Base-by-base conservation (phyloP, 23 red algal species). In the Gracilaria vermiculophylla region DNA sequence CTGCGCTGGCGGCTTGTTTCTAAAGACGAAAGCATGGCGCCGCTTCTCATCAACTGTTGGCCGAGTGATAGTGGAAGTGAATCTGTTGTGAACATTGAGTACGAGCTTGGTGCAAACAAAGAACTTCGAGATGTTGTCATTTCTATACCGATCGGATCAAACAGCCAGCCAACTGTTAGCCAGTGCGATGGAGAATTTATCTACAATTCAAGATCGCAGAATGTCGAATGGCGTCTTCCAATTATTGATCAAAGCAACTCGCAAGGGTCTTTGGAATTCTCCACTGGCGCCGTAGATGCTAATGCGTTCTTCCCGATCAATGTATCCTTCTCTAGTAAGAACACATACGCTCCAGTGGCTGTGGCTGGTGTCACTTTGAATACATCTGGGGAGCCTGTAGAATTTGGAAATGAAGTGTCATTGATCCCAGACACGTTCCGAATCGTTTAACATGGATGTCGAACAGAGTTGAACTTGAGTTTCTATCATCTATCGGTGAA, bases 31-130 rank as follows among this genome's bases (percentile, higher is more conserved):
- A 62, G 52, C 31, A 70, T 86, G 79, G 81, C 94, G 35, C 97
- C 97, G 23, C 73, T 99, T 43, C 55, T 88, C 53, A 87, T 99
- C 45, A 99, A 84, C 76, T 99, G 97, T 71, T 99, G 97, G 97
- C 97, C 97, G 23, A 89, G 77, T 53, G 92, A 94, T 43, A 92
- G 60, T 49, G 91, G 89, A 5, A 58, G 80, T 55, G 97, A 99
- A 29, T 92, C 86, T 50, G 54, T 82, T 21, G 93, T 99, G 12
- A 99, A 94, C 50, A 86, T 99, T 39, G 97, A 99, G 62, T 99
- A 99, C 70, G 97, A 99, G 50, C 89, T 95, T 51, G 71, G 78
- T 28, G 77, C 87, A 2, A 75, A 74, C 29, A 69, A 76, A 16
- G 92, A 92, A 56, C 81, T 99, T 21, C 35, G 87, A 20, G 76